Base-by-base conservation (phyloP, 176 grass and related monocot genomes). In the Bonia amplexicaulis region DNA sequence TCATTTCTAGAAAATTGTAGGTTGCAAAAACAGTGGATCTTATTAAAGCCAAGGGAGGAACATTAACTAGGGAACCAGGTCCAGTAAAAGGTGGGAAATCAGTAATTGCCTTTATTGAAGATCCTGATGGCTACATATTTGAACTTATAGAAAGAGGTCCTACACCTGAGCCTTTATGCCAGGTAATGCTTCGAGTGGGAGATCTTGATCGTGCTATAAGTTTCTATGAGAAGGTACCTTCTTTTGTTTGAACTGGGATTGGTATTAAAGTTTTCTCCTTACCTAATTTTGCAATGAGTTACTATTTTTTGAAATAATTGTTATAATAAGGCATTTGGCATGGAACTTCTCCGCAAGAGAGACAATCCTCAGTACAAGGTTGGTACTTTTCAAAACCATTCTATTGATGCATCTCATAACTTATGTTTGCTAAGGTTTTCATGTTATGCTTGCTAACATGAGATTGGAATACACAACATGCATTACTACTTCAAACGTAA, bases 361-460 rank as follows among this genome's bases (percentile, higher is more conserved):
- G 96, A 99, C 66, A 96, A 94, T 90, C 93, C 93, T 78, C 90
- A 94, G 65, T 91, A 96, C 80, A 94, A 96, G 93, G 96, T 99
- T 90, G 54, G 74, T 76, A 52, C 79, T 35, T 83, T 64, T 62
- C 1, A 6, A 59, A 76, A 88, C 68, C 42, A 57, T 47, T 14
- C 1, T 22, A 85, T 45, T 40, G 79, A 53, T n/a, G 8, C 26
- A 66, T 1, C 49, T 48, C 29, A 40, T 84, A 2, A 60, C 5
- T 41, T 81, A n/a, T 16, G 7, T 49, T 89, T 73, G 44, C 58
- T 25, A 73, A 85, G 52, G 12, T 64, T 60, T 78, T 44, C 79
- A 68, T 79, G 20, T 47, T 8, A 69, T 81, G n/a, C 13, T 48
- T 76, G 20, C n/a, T 77, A 78, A 81, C 62, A 47, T 51, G 20